Conservation (phyloP, 2,329 filamentous ascomycete species). For the Hymenoscyphus salicellus region DNA sequence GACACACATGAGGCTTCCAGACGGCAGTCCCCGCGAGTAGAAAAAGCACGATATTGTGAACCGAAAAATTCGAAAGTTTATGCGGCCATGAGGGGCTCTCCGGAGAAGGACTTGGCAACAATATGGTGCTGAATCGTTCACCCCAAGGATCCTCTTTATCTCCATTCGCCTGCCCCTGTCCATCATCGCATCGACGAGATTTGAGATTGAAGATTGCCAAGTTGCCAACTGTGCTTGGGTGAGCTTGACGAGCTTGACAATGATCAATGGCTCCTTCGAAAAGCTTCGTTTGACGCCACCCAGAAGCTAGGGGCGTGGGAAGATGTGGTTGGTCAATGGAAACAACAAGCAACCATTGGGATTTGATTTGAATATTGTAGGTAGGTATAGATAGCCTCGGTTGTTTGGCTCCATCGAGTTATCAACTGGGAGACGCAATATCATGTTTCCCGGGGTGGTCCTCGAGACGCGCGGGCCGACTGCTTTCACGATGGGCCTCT, state of each 20-base stretch:
- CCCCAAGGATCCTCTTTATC: neutral
- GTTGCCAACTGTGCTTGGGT: neutral
- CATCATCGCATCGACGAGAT: neutral
- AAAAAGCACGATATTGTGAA: neutral
- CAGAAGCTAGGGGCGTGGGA: neutral
- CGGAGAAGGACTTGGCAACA: no score
- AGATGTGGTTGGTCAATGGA: neutral
- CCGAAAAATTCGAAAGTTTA: neutral
- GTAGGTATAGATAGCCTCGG: no score
- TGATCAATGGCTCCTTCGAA: neutral
- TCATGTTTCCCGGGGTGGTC: neutral
- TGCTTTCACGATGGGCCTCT: neutral
- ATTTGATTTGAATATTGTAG: no score
- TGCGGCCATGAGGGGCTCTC: neutral
- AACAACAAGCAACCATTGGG: neutral
- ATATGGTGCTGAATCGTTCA: neutral
- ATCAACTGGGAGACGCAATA: neutral
- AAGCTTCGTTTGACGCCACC: neutral
- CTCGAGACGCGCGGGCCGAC: neutral
- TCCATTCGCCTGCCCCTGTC: neutral
- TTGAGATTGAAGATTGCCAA: neutral
- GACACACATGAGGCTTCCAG: neutral
- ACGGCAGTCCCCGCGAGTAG: neutral
- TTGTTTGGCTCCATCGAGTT: no score
- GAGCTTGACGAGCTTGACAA: neutral